phyloP scores from a whole-genome alignment of 2,329 filamentous ascomycete species.

The Ascochyta clinopodiicola region DNA sequence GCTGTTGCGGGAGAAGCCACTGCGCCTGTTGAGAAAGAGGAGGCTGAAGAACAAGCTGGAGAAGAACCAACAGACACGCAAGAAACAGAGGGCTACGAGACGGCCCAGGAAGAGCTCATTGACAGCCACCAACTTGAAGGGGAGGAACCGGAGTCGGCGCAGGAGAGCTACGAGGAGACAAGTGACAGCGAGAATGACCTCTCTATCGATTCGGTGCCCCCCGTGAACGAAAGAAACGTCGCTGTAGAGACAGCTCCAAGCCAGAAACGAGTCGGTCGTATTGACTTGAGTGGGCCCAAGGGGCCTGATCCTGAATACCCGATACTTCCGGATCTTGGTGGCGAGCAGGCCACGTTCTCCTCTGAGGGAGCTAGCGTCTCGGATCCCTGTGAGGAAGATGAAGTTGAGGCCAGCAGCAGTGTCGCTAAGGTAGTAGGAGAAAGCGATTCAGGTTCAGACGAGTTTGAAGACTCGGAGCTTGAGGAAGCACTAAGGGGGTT shows the following conservation, averaged over 20 bases:
- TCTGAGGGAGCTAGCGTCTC: conserved; percentile 4
- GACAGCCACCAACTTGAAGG: conserved; percentile 34
- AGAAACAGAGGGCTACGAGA: conserved; percentile 42
- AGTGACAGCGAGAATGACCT: conserved; percentile 10
- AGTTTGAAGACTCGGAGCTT: conserved; percentile 37
- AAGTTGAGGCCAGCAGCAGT: neutral
- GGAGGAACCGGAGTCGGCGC: conserved; percentile 10
- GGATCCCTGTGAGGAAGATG: neutral
- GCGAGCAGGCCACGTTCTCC: neutral
- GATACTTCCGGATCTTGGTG: conserved; percentile 11
- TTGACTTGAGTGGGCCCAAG: conserved; percentile 23
- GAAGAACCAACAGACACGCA: conserved; percentile 29
- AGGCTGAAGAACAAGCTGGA: conserved; percentile 9
- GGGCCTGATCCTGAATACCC: conserved; percentile 30
- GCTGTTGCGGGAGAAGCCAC: conserved; percentile 16
- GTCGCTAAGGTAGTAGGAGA: neutral
- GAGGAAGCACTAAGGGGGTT: conserved; percentile 29
- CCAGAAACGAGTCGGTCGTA: conserved; percentile 28
- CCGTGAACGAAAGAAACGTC: neutral
- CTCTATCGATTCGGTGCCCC: neutral
- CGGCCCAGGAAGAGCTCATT: conserved; percentile 37
- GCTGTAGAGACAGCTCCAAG: neutral
- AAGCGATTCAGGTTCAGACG: conserved; percentile 11
- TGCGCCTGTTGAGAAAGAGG: conserved; percentile 26
- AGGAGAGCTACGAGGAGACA: conserved; percentile 1